phyloP scores from a whole-genome alignment of 2,329 filamentous ascomycete genomes.

The Gremmenia infestans region DNA sequence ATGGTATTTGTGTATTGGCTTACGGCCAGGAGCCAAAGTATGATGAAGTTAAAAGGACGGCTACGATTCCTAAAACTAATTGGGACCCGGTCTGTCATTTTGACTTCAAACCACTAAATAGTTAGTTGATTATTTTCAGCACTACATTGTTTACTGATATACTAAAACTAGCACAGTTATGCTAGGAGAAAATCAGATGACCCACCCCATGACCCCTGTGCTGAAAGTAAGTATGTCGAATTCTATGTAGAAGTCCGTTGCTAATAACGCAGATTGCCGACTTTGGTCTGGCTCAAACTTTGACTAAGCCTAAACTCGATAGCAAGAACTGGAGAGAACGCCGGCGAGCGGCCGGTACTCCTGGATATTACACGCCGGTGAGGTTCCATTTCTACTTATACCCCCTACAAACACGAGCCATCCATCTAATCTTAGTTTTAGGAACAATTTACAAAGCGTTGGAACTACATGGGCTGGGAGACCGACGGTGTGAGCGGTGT shows the following conservation, averaged over 20 bases:
- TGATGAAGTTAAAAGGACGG: not conserved
- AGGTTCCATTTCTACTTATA: not conserved
- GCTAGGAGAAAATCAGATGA: not conserved
- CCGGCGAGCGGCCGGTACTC: not conserved
- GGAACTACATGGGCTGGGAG: conserved; percentile 5
- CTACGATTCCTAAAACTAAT: not conserved
- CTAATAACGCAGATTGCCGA: not conserved
- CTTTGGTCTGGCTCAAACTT: not conserved
- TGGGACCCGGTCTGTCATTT: not conserved
- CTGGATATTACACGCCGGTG: not conserved
- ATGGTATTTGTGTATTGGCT: conserved; percentile 1
- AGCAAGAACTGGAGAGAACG: not conserved
- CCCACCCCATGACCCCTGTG: not conserved
- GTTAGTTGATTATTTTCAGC: not conserved
- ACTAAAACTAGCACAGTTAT: not conserved
- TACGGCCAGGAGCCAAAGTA: not conserved
- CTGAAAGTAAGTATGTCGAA: not conserved
- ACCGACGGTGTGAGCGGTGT: conserved; percentile 2
- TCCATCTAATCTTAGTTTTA: not conserved
- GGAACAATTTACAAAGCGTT: conserved; percentile 10
- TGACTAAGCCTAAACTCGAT: not conserved
- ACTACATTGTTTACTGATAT: too few species aligned
- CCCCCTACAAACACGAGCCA: too few species aligned
- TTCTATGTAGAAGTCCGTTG: not conserved
- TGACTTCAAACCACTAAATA: not conserved